Evolutionary conservation across 441 rosid genomes (phyloP), one percentile per base, ranked within the genome.

Genomic region (Aquilaria agallochum): DNA sequence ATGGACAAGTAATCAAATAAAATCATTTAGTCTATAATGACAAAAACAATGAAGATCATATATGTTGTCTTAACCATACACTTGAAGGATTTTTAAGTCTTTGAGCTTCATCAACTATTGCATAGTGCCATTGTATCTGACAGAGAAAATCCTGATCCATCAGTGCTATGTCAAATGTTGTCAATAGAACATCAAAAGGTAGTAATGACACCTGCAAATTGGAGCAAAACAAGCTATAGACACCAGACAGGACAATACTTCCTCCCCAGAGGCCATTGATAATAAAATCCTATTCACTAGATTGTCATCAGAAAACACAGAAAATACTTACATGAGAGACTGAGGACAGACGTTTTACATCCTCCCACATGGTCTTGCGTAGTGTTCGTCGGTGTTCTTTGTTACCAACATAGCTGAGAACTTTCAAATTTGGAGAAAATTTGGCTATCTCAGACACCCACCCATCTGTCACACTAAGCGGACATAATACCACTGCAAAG

Each of bases 51-150:
- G 50, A 44, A 32, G 14, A 52, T 36, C 40, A 55, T 54, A 56
- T 40, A 31, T 10, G 46, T 46, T 31, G 66, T 51, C 36, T 62
- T 40, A 72, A 58, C n/a, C 92, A 68, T 93, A 93, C 98, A 56
- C 95, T 90, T 58, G 83, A 79, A 61, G 98, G 91, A 78, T 86
- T 90, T 78, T 90, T 93, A 70, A 93, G 97, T 67, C 98, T 80
- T 70, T 93, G 97, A 70, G 97, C 97, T 79, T 93, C 97, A 68
- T 93, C 98, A 72, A 88, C 78, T 48, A 93, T 60, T 55, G 97
- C 71, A 68, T 75, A 88, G 34, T 76, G 79, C 98, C 96, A 92
- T 15, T 88, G 89, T 59, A 88, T 78, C 75, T 92, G 98, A 72
- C 84, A 86, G 72, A 92, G 96, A 72, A 89, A 92, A 58, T 85